Base-by-base conservation (phyloP, 129 eudicot genomes). In the Lactuca sativa region DNA sequence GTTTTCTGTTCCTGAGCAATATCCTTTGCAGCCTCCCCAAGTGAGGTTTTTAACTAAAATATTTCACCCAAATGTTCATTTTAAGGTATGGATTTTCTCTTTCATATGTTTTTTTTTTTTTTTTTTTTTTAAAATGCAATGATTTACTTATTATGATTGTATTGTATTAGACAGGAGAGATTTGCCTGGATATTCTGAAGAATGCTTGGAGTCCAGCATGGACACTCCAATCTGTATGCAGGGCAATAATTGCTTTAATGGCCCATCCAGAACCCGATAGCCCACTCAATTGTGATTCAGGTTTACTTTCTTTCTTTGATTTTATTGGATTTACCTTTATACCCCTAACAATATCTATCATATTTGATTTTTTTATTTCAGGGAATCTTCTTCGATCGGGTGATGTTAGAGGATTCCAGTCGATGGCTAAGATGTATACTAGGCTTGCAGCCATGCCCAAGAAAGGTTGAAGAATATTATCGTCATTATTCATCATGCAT, bases 141-240 rank as follows among this genome's bases (percentile, higher is more conserved):
- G 67, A 44, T 63, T 60, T 65, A 53, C 6, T 38, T 62, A 76
- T 7, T 62, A 38, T 64, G 30, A 9, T 55, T 41, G 58, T 82
- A 73, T 25, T 25, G 30, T 25, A 1, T 25, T 79, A 93, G 98
- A 93, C 98, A 0, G 98, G 98, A 83, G 98, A 93, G 81, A 93
- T 93, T 64, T 93, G 98, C 85, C 88, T 93, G 52, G 98, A 93
- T 85, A 93, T 93, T 65, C 84, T 93, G 84, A 93, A 93, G 85
- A 93, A 83, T 78, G 96, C 96, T 34, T 93, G 98, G 98, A 93
- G 98, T 75, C 98, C 98, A 62, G 98, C 98, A 71, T 93, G 98
- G 98, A 93, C 97, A 55, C 82, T 93, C 44, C 98, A 93, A 66
- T 93, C 98, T 63, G 98, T 89, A 65, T 89, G 97, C 77, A 81